phyloP scores from a whole-genome alignment of 192 early-diverging fungal genomes.

The Dissophora globulifera region DNA sequence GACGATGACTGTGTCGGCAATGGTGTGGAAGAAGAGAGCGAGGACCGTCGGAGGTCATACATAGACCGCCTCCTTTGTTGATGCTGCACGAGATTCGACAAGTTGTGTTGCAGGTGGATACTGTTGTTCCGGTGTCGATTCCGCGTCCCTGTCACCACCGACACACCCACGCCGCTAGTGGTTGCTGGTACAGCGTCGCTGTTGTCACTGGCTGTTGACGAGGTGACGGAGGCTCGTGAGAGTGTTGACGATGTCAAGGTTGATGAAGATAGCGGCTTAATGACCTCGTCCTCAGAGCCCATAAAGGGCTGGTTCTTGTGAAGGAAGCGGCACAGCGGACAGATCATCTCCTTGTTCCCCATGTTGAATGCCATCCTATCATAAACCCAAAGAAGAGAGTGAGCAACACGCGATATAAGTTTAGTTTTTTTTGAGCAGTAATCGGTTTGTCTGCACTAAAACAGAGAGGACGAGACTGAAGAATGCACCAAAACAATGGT shows the following conservation, averaged over 20 bases:
- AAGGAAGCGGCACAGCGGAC: constrained; percentile 43
- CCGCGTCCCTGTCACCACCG: constrained; percentile 1
- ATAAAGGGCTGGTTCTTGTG: constrained; percentile 54
- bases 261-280: neutral
- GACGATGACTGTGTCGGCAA: neutral
- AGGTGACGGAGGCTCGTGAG: too few species aligned
- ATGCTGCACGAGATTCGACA: constrained; percentile 38
- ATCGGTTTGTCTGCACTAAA: too few species aligned
- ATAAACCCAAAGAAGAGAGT: too few species aligned
- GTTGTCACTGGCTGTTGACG: constrained; percentile 3
- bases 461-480: too few species aligned
- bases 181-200: too few species aligned
- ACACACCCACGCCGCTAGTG: too few species aligned
- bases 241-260: neutral
- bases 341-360: constrained; percentile 51
- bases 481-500: too few species aligned
- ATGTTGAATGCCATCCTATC: constrained; percentile 41
- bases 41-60: constrained; percentile 23
- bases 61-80: constrained; percentile 32
- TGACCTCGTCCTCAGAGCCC: constrained; percentile 17
- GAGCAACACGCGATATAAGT: neutral
- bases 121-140: constrained; percentile 37
- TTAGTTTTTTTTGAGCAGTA: too few species aligned
- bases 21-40: constrained; percentile 10
- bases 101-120: constrained; percentile 42